phyloP scores from a whole-genome alignment of 176 grass and related monocot species.

The Saccharum officinarum region DNA sequence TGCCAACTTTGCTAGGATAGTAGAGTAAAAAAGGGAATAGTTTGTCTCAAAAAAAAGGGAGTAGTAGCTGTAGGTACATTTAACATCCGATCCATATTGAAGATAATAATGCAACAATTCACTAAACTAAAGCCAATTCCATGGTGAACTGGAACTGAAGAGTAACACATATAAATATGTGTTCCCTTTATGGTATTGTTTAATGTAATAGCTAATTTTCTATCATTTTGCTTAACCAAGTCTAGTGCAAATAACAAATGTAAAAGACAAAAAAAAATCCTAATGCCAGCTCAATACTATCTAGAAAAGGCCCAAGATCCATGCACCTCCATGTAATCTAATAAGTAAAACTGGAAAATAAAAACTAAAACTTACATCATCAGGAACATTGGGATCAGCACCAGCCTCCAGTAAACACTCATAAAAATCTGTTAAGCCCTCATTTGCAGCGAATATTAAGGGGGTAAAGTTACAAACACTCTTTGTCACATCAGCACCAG shows the following conservation, averaged over 20 bases:
- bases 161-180: background rate
- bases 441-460: background rate
- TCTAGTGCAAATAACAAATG: background rate
- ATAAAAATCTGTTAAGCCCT: conserved; percentile 28
- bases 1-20: too few species aligned
- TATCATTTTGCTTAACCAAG: too few species aligned
- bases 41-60: too few species aligned
- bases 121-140: too few species aligned
- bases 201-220: too few species aligned
- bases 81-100: too few species aligned
- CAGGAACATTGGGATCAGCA: conserved; percentile 35
- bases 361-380: conserved; percentile 27
- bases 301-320: background rate
- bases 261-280: too few species aligned
- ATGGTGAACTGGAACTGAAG: too few species aligned
- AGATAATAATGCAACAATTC: too few species aligned
- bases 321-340: background rate
- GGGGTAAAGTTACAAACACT: background rate
- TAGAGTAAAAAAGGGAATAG: too few species aligned
- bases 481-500: conserved; percentile 41
- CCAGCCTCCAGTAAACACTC: conserved; percentile 40
- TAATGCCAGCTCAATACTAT: background rate
- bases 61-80: too few species aligned
- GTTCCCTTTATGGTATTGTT: background rate
- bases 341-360: background rate